Evolutionary conservation across 768 basidiomycete species (phyloP).

Genomic region (Coprinopsis strossmayeri): DNA sequence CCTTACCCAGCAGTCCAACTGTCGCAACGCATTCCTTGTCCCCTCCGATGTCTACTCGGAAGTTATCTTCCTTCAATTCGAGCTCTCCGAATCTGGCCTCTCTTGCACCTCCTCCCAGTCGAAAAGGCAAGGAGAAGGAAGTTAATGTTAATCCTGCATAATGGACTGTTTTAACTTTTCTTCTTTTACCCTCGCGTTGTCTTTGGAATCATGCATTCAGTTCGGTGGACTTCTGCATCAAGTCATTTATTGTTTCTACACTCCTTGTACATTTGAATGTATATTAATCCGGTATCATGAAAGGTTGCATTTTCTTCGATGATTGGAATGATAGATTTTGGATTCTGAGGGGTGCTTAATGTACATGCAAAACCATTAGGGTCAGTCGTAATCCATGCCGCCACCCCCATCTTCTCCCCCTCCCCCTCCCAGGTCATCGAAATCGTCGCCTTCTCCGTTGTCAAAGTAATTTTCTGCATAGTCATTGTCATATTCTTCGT

Average conservation of each 20-base stretch:
- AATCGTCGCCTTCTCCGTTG: slow-evolving; percentile 78
- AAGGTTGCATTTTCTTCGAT: too few relatives aligned
- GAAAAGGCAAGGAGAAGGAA: slow-evolving; percentile 26
- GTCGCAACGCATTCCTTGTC: slow-evolving; percentile 13
- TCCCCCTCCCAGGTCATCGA: slow-evolving; percentile 70
- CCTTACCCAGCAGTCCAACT: slow-evolving; percentile 28
- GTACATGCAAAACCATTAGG: too few relatives aligned
- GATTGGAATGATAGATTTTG: too few relatives aligned
- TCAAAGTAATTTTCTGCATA: slow-evolving; percentile 91
- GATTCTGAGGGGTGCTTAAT: too few relatives aligned
- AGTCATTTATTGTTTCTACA: too few relatives aligned
- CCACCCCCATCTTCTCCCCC: slow-evolving; percentile 65
- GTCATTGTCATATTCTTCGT: slow-evolving; percentile 89
- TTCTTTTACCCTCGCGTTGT: too few relatives aligned
- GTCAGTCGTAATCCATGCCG: slow-evolving; percentile 2
- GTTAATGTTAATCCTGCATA: neutral
- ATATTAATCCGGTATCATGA: too few relatives aligned
- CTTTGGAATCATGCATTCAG: too few relatives aligned
- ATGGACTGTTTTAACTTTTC: too few relatives aligned
- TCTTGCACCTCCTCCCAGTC: slow-evolving; percentile 18
- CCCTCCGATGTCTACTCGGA: slow-evolving; percentile 16
- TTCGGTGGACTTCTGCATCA: too few relatives aligned
- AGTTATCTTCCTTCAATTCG: slow-evolving; percentile 22
- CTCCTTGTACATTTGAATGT: slow-evolving; percentile 4
- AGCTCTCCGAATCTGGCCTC: slow-evolving; percentile 29